phyloP scores from a whole-genome alignment of 2,329 filamentous ascomycete species.

The Scorias spongiosa region DNA sequence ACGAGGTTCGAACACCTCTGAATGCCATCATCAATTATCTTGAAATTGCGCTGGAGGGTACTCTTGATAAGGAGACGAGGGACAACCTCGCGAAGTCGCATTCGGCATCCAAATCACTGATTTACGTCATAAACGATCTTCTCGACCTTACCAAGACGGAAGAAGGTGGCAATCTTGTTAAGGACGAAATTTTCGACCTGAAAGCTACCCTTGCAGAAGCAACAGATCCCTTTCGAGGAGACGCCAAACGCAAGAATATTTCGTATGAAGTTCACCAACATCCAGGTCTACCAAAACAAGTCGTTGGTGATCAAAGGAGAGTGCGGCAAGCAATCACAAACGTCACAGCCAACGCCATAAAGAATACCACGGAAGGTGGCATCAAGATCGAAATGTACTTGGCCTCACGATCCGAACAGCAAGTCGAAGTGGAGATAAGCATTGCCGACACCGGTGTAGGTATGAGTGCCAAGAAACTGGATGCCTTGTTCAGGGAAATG shows the following conservation, averaged over 20 bases:
- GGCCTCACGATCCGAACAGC: slow-evolving; percentile 34
- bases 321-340: slow-evolving; percentile 76
- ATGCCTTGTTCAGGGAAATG: slow-evolving; percentile 45
- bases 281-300: slow-evolving; percentile 51
- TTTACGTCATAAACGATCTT: slow-evolving; percentile 88
- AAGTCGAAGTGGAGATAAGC: slow-evolving; percentile 56
- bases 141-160: slow-evolving; percentile 80
- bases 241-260: slow-evolving; percentile 63
- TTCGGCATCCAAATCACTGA: slow-evolving; percentile 79
- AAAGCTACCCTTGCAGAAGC: slow-evolving; percentile 58
- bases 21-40: slow-evolving; percentile 94
- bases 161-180: slow-evolving; percentile 62
- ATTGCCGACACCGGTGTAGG: slow-evolving; percentile 62
- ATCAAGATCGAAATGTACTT: slow-evolving; percentile 58
- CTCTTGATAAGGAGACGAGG: slow-evolving; percentile 63
- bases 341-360: slow-evolving; percentile 68
- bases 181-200: slow-evolving; percentile 67
- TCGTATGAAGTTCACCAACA: slow-evolving; percentile 53
- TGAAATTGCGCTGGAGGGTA: slow-evolving; percentile 74
- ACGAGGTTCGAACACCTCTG: slow-evolving; percentile 78
- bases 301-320: slow-evolving; percentile 64
- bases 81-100: slow-evolving; percentile 76
- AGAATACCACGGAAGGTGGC: slow-evolving; percentile 54
- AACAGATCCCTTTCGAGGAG: slow-evolving; percentile 55
- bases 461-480: slow-evolving; percentile 41